phyloP scores from a whole-genome alignment of 1,284 basidiomycete species.

The Rugosomyces carneus region DNA sequence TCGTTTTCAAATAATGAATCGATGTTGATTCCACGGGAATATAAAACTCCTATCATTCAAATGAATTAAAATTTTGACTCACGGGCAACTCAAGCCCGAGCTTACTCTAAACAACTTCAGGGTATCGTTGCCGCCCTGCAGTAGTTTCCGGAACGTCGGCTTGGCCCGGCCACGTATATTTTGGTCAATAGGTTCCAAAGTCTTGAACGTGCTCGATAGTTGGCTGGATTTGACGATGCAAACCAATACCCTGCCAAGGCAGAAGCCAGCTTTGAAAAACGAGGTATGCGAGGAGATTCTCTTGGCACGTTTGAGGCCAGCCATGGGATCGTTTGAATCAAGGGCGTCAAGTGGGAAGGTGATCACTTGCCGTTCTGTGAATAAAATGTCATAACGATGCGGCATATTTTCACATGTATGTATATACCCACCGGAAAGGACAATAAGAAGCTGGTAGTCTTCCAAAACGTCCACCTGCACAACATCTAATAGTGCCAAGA shows the following conservation, averaged over 20 bases:
- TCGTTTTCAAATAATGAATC: conserved; percentile 97
- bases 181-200: conserved; percentile 94
- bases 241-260: conserved; percentile 90
- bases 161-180: conserved; percentile 79
- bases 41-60: conserved; percentile 79
- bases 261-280: conserved; percentile 96
- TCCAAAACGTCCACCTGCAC: conserved; percentile 96
- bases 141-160: conserved; percentile 89
- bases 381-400: background rate
- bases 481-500: conserved; percentile 86
- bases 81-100: background rate
- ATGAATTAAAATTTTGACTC: conserved; percentile 6
- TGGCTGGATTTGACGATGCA: conserved; percentile 97
- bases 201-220: conserved; percentile 96
- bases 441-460: conserved; percentile 93
- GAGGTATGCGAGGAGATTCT: conserved; percentile 94
- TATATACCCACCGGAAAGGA: conserved; percentile 69
- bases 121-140: conserved; percentile 94
- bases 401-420: background rate
- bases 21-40: conserved; percentile 97
- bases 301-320: conserved; percentile 90
- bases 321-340: conserved; percentile 85
- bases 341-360: conserved; percentile 95
- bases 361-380: conserved; percentile 84
- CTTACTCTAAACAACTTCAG: conserved; percentile 88